Evolutionary conservation across 768 basidiomycete genomes (phyloP).

Genomic region (Piloderma croceum): DNA sequence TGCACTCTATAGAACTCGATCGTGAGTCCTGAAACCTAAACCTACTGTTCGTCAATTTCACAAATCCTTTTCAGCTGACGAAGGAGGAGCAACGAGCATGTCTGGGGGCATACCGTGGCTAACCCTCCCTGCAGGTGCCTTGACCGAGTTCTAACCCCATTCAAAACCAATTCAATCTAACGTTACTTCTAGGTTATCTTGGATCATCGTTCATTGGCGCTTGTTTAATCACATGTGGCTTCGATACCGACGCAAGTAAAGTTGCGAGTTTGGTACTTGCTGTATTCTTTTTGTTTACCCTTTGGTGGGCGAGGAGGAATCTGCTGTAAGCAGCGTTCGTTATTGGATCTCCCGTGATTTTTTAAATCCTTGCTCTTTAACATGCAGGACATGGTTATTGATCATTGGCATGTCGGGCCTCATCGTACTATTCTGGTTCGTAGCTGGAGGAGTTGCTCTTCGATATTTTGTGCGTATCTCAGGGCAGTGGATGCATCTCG

Average conservation of each 20-base stretch:
- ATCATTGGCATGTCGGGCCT: constrained; percentile 77
- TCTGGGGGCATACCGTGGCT: constrained; percentile 78
- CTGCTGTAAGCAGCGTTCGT: constrained; percentile 56
- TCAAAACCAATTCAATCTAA: too few species aligned
- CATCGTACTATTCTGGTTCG: constrained; percentile 81
- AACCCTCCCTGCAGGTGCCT: constrained; percentile 57
- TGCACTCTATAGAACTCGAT: constrained; percentile 82
- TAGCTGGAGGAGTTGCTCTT: constrained; percentile 65
- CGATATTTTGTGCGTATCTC: constrained; percentile 60
- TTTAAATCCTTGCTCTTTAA: constrained; percentile 1
- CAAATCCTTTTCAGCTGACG: constrained; percentile 69
- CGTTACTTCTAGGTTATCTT: constrained; percentile 79
- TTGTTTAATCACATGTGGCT: constrained; percentile 79
- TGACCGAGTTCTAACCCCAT: constrained; percentile 4
- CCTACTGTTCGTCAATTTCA: too few species aligned
- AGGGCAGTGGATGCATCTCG: neutral
- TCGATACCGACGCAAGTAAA: constrained; percentile 86
- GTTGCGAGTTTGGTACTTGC: constrained; percentile 74
- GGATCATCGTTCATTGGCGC: constrained; percentile 86
- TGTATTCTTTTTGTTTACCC: constrained; percentile 79
- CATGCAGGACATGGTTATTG: constrained; percentile 64
- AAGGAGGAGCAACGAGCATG: constrained; percentile 85
- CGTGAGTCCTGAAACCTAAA: constrained; percentile 67
- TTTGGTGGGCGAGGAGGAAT: constrained; percentile 83
- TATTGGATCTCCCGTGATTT: neutral